Percentiles rank a stretch among this genome's conserved stretches.
Conservation (phyloP, 257 asterid species). For the Fraxinus pennsylvanica region DNA sequence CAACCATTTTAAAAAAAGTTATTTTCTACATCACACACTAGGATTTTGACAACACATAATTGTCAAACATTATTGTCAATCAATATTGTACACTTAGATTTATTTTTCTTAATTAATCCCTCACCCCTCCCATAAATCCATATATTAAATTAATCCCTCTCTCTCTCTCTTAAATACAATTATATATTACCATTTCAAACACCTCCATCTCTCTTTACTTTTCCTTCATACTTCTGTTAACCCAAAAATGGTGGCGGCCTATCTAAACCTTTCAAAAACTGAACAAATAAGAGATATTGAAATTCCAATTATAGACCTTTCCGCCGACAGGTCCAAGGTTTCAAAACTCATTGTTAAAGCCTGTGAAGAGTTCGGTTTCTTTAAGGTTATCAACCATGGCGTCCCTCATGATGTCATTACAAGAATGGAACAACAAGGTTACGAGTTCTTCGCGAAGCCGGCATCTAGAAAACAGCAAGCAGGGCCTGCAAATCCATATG, state of each 20-base stretch:
- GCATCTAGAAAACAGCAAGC: constrained; percentile 53
- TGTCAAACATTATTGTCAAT: too few relatives aligned
- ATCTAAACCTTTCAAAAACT: constrained; percentile 24
- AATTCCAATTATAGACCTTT: constrained; percentile 66
- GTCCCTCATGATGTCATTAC: constrained; percentile 49
- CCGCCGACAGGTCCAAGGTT: constrained; percentile 34
- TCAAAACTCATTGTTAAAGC: constrained; percentile 58
- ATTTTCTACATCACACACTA: too few relatives aligned
- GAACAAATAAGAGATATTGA: constrained; percentile 51
- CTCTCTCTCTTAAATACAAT: too few relatives aligned
- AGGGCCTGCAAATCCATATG: constrained; percentile 62
- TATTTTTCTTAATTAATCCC: too few relatives aligned
- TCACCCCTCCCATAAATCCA: too few relatives aligned
- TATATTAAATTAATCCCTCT: too few relatives aligned
- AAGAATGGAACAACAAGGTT: constrained; percentile 57
- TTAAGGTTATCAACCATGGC: constrained; percentile 76
- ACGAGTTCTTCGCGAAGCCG: constrained; percentile 55
- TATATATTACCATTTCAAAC: too few relatives aligned
- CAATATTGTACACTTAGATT: too few relatives aligned
- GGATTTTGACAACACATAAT: too few relatives aligned
- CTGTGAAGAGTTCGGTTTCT: constrained; percentile 68
- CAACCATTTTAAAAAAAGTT: too few relatives aligned
- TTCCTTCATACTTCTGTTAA: neutral
- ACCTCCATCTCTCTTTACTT: too few relatives aligned
- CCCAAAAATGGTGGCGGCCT: constrained; percentile 30